Percentiles rank a stretch among this genome's conserved stretches.
These are phyloP conservation scores for Pseudomonodictys pantanalensis DNA, from an alignment of 495 filamentous ascomycete species.

Conservation along the genomic window DNA sequence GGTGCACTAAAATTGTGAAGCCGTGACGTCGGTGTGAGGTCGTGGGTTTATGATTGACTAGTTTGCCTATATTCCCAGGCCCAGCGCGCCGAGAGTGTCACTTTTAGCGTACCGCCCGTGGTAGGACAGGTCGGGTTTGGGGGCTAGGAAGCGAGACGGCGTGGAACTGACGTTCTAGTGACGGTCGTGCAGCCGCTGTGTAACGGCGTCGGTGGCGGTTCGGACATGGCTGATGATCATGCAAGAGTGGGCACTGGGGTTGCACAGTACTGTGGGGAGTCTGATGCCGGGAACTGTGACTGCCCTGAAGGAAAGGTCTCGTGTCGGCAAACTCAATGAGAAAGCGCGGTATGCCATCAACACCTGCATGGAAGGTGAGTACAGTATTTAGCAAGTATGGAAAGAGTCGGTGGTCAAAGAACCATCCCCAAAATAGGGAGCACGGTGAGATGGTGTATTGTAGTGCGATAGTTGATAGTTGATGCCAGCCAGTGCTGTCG, in stretches of 20 bases:
- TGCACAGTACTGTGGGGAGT: not conserved
- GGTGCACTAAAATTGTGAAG: not conserved
- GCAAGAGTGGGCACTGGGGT: not conserved
- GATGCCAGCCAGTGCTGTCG: no score
- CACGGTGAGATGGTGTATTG: not conserved
- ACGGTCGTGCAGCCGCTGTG: not conserved
- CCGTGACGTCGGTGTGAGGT: not conserved
- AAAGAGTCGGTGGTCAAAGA: not conserved
- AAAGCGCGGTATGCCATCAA: no score
- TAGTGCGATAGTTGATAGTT: not conserved
- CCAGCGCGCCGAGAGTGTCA: conserved; percentile 15
- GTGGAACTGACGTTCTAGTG: conserved; percentile 8
- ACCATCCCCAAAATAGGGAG: not conserved
- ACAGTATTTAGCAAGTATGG: no score
- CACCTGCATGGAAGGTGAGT: no score
- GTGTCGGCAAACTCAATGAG: no score
- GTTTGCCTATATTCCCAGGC: not conserved
- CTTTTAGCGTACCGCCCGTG: conserved; percentile 12
- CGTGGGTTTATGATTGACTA: not conserved
- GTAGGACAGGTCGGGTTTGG: not conserved
- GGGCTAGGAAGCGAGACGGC: conserved; percentile 15
- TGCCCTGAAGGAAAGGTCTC: not conserved
- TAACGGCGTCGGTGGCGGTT: not conserved
- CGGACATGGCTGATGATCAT: not conserved
- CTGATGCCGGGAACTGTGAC: not conserved